phyloP scores from a whole-genome alignment of 805 yeast species.

The Metschnikowia baotianmanensis region DNA sequence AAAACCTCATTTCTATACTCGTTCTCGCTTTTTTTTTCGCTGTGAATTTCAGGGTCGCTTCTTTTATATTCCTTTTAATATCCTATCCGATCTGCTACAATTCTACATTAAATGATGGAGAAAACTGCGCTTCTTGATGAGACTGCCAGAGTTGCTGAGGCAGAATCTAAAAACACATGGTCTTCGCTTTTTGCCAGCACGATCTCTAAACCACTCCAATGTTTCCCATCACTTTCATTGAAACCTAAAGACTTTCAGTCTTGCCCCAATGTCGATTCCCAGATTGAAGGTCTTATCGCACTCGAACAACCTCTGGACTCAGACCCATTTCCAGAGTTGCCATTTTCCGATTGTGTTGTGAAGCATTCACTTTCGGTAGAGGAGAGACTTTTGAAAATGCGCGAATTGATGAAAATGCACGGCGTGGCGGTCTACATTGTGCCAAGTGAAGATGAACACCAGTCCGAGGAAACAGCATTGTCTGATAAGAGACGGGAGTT shows the following conservation, averaged over 20 bases:
- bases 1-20: too few species aligned
- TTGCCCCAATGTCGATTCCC: conserved; percentile 1
- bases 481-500: conserved; percentile 21
- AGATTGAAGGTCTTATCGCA: conserved; percentile 8
- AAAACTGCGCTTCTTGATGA: conserved; percentile 15
- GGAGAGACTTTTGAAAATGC: conserved; percentile 13
- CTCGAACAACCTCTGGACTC: conserved; percentile 20
- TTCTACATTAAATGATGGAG: conserved; percentile 8
- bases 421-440: conserved; percentile 20
- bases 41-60: too few species aligned
- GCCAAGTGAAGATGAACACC: conserved; percentile 23
- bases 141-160: neutral
- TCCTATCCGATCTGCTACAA: too few species aligned
- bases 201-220: conserved; percentile 25
- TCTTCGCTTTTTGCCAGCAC: conserved; percentile 17
- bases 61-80: neutral
- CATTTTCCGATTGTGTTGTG: conserved; percentile 15
- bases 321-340: conserved; percentile 27
- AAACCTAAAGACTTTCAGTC: neutral
- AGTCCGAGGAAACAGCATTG: conserved; percentile 19
- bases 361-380: conserved; percentile 1
- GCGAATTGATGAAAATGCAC: conserved; percentile 15
- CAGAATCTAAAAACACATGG: neutral
- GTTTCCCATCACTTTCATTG: conserved; percentile 20
- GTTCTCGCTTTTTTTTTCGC: too few species aligned